Base-by-base conservation (phyloP, 2,329 filamentous ascomycete genomes). In the Pseudogymnoascus sp. region DNA sequence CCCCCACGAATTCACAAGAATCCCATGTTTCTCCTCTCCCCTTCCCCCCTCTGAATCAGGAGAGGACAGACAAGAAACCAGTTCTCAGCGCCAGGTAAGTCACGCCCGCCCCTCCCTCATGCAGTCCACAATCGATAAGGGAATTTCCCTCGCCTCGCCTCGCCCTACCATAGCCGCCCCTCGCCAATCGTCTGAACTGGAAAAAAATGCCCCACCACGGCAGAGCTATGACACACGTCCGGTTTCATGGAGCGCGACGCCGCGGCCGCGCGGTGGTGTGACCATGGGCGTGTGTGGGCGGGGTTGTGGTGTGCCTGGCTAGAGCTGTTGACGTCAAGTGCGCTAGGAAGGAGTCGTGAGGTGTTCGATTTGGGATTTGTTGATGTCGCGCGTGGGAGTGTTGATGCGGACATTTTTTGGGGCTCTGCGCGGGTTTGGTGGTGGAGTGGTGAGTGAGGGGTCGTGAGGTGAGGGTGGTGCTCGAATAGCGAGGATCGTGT, bases 231-330 rank as follows among this genome's bases (percentile, higher is more conserved):
- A 31, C 48, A 54, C 48, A 54, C 2, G 25, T 54, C 25, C 48
- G 48, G 48, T 54, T 54, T 54, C 48, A 54, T 19, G 48, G 25
- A 31, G 48, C 48, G 48, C 48, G 48, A 54, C 25, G 48, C 45
- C 45, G 48, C 45, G 28, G 43, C 43, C 43, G 43, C 3, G n/a
- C n/a, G 16, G 48, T 28, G 25, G n/a, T 54, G 25, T 54, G 25
- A 28, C 23, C 23, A 51, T 21, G 45, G 45, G 23, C 14, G 45
- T 51, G 21, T 48, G 7, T 31, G 28, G 28, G 28, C 28, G 28
- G 28, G 43, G 41, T 48, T 23, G 13, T 28, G 48, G 48, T 31
- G 48, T 54, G 48, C 25, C 48, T 54, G 48, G 48, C 48, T 54
- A 54, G 48, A 31, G 25, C 7, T 16, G 25, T 54, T 54, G 48